Evolutionary conservation across 805 yeast genomes (phyloP).

Genomic region (Sugiyamaella marilandica): DNA sequence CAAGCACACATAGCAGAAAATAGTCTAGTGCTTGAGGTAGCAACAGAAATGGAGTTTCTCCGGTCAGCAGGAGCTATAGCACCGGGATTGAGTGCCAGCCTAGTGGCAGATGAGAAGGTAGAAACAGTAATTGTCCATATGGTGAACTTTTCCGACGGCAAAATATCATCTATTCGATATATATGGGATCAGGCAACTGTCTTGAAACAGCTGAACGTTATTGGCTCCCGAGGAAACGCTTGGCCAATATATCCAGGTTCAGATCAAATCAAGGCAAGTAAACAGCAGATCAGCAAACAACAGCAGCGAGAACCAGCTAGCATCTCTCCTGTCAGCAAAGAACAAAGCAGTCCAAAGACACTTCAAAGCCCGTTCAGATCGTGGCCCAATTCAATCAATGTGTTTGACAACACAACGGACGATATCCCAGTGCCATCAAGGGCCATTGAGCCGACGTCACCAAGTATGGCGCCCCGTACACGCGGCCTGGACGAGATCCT

Average conservation of each 20-base stretch:
- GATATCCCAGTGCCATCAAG: slow-evolving; percentile 18
- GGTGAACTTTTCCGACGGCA: slow-evolving; percentile 13
- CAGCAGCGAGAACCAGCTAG: too few relatives aligned
- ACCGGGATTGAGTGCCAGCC: slow-evolving; percentile 25
- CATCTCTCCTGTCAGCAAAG: too few relatives aligned
- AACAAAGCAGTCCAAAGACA: not conserved
- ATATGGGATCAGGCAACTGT: slow-evolving; percentile 29
- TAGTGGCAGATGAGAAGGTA: slow-evolving; percentile 25
- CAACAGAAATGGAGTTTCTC: slow-evolving; percentile 23
- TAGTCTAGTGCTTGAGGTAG: slow-evolving; percentile 23
- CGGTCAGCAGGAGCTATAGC: slow-evolving; percentile 26
- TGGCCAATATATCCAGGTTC: slow-evolving; percentile 27
- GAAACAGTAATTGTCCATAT: slow-evolving; percentile 18
- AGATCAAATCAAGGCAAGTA: slow-evolving; percentile 16
- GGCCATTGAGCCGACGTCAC: slow-evolving; percentile 20
- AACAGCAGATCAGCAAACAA: not conserved
- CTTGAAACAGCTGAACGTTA: slow-evolving; percentile 27
- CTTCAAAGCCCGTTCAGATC: slow-evolving; percentile 3
- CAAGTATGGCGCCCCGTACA: slow-evolving; percentile 18
- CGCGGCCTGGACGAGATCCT: slow-evolving; percentile 20
- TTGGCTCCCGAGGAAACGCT: slow-evolving; percentile 28
- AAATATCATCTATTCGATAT: slow-evolving; percentile 19
- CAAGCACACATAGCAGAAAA: slow-evolving; percentile 13
- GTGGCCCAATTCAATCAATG: slow-evolving; percentile 12
- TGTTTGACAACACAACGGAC: slow-evolving; percentile 17